These are phyloP conservation scores for Ophioceras dolichostomum DNA, from an alignment of 2,329 filamentous ascomycete genomes.

Conservation along the genomic window DNA sequence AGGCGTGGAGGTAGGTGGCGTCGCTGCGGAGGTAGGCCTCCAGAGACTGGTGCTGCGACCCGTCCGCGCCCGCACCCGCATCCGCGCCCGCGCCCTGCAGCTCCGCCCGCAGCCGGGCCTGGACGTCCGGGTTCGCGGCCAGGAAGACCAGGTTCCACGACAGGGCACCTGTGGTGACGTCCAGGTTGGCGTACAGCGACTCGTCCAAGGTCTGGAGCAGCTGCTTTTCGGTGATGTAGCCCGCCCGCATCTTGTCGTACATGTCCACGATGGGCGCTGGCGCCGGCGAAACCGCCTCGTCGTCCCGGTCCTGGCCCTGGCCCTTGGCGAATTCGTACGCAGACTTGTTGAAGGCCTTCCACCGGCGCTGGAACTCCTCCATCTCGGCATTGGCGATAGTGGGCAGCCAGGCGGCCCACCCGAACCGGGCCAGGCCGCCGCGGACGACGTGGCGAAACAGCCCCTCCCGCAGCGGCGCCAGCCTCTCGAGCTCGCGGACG, in stretches of 20 bases:
- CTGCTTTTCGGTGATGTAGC: too few species aligned
- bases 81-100: slow-evolving; percentile 4
- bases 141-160: slow-evolving; percentile 30
- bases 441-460: slow-evolving; percentile 19
- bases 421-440: slow-evolving; percentile 18
- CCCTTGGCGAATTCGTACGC: too few species aligned
- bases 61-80: slow-evolving; percentile 2
- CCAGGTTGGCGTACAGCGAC: slow-evolving; percentile 31
- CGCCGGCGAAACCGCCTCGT: too few species aligned
- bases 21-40: slow-evolving; percentile 13
- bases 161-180: slow-evolving; percentile 28
- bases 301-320: too few species aligned
- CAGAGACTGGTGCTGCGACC: too few species aligned
- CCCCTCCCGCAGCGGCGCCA: too few species aligned
- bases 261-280: too few species aligned
- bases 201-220: slow-evolving; percentile 32
- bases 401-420: slow-evolving; percentile 15
- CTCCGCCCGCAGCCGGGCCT: slow-evolving; percentile 17
- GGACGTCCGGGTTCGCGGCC: slow-evolving; percentile 19
- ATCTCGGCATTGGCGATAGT: slow-evolving; percentile 14
- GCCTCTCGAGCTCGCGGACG: slow-evolving; percentile 11
- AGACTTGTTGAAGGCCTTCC: slow-evolving; percentile 20
- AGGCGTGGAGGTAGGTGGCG: slow-evolving; percentile 17
- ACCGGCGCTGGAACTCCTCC: slow-evolving; percentile 15
- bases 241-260: too few species aligned